Evolutionary conservation across 2,329 filamentous ascomycete species (phyloP), one percentile per base, ranked within the genome.

Genomic region (Diaporthe helianthi): DNA sequence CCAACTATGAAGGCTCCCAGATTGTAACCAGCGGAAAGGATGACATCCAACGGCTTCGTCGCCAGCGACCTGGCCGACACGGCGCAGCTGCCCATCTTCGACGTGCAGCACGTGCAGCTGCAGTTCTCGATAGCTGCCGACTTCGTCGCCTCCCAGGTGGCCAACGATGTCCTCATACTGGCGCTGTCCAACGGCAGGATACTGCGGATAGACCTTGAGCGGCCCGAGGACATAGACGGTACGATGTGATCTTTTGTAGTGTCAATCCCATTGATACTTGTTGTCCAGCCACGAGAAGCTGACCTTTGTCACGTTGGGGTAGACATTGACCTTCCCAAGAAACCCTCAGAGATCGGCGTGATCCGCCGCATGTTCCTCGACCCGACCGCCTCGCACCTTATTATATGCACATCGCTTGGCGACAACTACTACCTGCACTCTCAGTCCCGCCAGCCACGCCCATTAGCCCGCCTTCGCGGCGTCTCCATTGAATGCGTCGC

Each of bases 341-440:
- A 95, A 76, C 89, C 93, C 19, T 91, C 93, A 46, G 95, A 99
- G 79, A 88, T 96, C 70, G 96, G 96, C 74, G 88, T 97, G 65
- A 98, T 99, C 77, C 91, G 92, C 74, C 93, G 92, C 83, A 93
- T 99, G 88, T 99, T 99, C 82, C 92, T 99, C 77, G 96, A 99
- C 77, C 95, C 96, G 33, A 97, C 95, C 13, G 96, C 96, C 33
- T 98, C 94, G 7, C 96, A 99, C 82, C 85, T 99, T 33, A 88
- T 99, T 73, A 90, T 99, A 74, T 94, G 92, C 78, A 99, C 96
- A 3, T 92, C 93, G 6, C 88, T 94, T 49, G 94, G 94, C 78
- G 96, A 99, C 80, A 98, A 97, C 82, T 99, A 94, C 83, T 99
- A 99, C 80, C 91, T 99, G 12, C 96, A 99, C 79, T 95, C 94